phyloP scores from a whole-genome alignment of 2,329 filamentous ascomycete species.

The Colletotrichum sp. region DNA sequence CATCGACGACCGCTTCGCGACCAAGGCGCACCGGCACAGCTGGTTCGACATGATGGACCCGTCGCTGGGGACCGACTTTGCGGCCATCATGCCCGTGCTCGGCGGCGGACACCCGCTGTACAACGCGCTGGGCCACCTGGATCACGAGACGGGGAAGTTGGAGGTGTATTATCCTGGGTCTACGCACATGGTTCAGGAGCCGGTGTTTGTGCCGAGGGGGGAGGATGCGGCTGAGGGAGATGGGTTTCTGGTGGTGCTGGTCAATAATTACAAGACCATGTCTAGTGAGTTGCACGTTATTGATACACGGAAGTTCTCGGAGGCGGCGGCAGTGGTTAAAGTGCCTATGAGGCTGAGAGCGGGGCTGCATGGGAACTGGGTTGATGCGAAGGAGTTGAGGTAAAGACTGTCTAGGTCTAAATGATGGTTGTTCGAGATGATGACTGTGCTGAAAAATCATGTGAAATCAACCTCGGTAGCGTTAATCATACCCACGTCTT shows the following conservation, averaged over 20 bases:
- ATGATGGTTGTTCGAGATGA: not conserved
- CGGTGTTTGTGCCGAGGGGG: constrained; percentile 42
- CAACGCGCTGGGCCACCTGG: constrained; percentile 37
- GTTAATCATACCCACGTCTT: rapidly evolving
- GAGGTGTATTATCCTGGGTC: constrained; percentile 36
- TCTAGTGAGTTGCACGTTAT: constrained; percentile 13
- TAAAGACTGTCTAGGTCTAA: not conserved
- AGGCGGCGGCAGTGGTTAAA: constrained; percentile 2
- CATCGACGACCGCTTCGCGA: constrained; percentile 6
- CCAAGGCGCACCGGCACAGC: not conserved
- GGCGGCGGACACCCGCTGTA: constrained; percentile 27
- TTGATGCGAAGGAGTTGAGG: constrained; percentile 2
- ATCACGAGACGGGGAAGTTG: constrained; percentile 27
- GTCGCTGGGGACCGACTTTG: constrained; percentile 6
- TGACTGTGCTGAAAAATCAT: not conserved
- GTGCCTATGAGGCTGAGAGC: constrained; percentile 1
- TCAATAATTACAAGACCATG: constrained; percentile 24
- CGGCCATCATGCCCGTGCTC: constrained; percentile 21
- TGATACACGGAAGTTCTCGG: not conserved
- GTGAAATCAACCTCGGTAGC: not conserved
- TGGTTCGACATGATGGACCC: constrained; percentile 17
- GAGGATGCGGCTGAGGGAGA: constrained; percentile 39
- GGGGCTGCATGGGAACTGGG: constrained; percentile 9
- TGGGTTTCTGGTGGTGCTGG: constrained; percentile 39
- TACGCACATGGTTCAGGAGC: constrained; percentile 44